Percentiles rank a stretch among this genome's conserved stretches.
Conservation (phyloP, 345 rosid genomes). For the Anastatica hierochuntica region DNA sequence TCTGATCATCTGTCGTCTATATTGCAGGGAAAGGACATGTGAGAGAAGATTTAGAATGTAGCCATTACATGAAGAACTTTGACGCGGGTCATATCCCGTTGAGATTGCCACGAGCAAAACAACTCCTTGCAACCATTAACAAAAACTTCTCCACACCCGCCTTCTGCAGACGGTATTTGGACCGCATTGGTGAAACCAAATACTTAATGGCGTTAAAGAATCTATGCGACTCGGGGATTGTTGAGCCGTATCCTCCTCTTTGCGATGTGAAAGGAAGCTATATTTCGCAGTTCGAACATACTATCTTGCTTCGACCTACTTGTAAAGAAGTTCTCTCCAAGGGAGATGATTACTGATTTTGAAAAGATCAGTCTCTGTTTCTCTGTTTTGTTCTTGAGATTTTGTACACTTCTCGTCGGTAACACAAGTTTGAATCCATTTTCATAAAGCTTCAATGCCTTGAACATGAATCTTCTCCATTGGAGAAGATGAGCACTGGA, state of each 20-base stretch:
- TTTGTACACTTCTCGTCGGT: neutral
- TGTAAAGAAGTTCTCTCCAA: constrained; percentile 93
- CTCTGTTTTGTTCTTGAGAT: constrained; percentile 4
- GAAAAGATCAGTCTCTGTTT: too few relatives aligned
- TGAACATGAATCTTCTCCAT: too few relatives aligned
- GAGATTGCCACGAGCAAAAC: constrained; percentile 89
- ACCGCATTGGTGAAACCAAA: constrained; percentile 86
- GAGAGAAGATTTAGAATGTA: constrained; percentile 87
- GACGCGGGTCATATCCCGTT: constrained; percentile 71
- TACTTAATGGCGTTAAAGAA: constrained; percentile 92
- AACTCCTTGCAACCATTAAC: constrained; percentile 81
- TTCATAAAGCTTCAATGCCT: neutral
- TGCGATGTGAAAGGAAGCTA: constrained; percentile 87
- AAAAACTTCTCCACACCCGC: constrained; percentile 89
- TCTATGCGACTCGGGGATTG: constrained; percentile 75
- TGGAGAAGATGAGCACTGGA: too few relatives aligned
- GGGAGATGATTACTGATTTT: constrained; percentile 69
- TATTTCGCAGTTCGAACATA: constrained; percentile 89
- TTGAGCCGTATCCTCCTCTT: constrained; percentile 89
- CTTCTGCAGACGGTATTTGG: constrained; percentile 87
- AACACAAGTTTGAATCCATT: constrained; percentile 4
- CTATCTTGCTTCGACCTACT: constrained; percentile 80
- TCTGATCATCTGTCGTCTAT: neutral
- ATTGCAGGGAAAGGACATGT: constrained; percentile 83
- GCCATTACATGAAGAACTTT: constrained; percentile 88